Conservation (phyloP, 495 filamentous ascomycete genomes). For the Penicillium steckii region DNA sequence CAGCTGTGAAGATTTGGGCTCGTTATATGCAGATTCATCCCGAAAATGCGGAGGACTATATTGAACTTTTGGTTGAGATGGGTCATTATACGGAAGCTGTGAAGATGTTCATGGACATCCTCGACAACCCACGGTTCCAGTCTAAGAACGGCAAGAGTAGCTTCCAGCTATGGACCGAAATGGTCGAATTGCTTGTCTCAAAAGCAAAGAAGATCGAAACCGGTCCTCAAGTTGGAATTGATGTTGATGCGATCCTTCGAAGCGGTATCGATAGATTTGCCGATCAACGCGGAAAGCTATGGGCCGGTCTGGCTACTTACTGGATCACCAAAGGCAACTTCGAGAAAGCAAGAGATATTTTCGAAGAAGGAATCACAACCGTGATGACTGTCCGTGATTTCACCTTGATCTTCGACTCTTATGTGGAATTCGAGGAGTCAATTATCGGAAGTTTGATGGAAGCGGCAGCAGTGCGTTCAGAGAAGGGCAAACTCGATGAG, state of each 20-base stretch:
- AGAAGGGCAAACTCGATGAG: conserved; percentile 78
- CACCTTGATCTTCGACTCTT: conserved; percentile 92
- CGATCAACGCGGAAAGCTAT: conserved; percentile 95
- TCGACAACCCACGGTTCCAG: conserved; percentile 88
- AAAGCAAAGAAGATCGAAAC: conserved; percentile 86
- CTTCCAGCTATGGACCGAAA: conserved; percentile 96
- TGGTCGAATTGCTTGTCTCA: conserved; percentile 94
- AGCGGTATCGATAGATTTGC: conserved; percentile 92
- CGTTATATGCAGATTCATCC: conserved; percentile 98
- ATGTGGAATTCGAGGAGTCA: conserved; percentile 95
- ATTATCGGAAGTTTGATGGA: conserved; percentile 92
- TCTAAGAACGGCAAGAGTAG: conserved; percentile 93
- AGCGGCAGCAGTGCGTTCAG: conserved; percentile 73
- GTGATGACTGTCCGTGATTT: conserved; percentile 99
- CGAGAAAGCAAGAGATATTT: conserved; percentile 86
- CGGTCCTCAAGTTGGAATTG: conserved; percentile 73
- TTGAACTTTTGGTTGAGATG: conserved; percentile 80
- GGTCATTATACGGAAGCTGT: conserved; percentile 89
- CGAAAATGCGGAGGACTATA: conserved; percentile 93
- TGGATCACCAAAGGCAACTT: conserved; percentile 94
- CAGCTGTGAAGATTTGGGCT: conserved; percentile 89
- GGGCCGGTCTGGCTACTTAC: conserved; percentile 93
- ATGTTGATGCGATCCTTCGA: conserved; percentile 89
- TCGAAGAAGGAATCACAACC: conserved; percentile 95
- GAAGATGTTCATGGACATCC: conserved; percentile 86